Evolutionary conservation across 495 filamentous ascomycete species (phyloP).

Genomic region (Annulohypoxylon moriforme): DNA sequence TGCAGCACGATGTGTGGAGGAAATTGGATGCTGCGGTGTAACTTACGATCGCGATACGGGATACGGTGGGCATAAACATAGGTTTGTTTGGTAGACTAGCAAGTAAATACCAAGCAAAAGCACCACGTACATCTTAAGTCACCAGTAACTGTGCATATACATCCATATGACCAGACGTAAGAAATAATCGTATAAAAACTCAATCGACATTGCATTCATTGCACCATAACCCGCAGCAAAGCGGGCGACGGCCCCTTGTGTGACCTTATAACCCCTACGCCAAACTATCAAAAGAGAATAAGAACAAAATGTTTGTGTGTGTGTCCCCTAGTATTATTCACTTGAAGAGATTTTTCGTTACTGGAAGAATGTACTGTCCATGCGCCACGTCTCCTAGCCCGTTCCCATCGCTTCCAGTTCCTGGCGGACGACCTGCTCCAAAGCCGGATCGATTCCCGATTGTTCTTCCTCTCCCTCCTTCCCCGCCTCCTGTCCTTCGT

Average conservation of each 20-base stretch:
- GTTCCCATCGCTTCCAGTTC: background rate
- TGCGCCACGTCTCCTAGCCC: background rate
- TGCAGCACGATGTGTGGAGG: background rate
- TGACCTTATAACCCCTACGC: slow-evolving; percentile 40
- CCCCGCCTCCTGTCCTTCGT: background rate
- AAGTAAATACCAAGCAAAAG: background rate
- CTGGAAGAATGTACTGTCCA: slow-evolving; percentile 34
- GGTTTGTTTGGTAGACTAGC: background rate
- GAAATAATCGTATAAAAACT: slow-evolving; percentile 6
- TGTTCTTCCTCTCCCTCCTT: background rate
- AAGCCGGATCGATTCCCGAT: background rate
- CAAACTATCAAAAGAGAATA: slow-evolving; percentile 31
- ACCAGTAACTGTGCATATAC: background rate
- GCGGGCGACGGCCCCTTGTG: background rate
- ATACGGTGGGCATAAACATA: too few species aligned
- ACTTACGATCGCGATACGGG: background rate
- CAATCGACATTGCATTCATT: slow-evolving; percentile 38
- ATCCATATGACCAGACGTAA: background rate
- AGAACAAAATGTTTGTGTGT: slow-evolving; percentile 19
- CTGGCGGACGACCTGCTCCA: background rate
- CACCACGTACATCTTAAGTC: background rate
- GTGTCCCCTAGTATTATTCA: slow-evolving; percentile 35
- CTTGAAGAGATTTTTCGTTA: slow-evolving; percentile 16
- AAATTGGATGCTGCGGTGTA: background rate
- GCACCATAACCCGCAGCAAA: slow-evolving; percentile 12